Percentiles rank a stretch among this genome's conserved stretches.
These are phyloP conservation scores for Salix purpurea DNA, from an alignment of 345 rosid species.

Conservation along the genomic window DNA sequence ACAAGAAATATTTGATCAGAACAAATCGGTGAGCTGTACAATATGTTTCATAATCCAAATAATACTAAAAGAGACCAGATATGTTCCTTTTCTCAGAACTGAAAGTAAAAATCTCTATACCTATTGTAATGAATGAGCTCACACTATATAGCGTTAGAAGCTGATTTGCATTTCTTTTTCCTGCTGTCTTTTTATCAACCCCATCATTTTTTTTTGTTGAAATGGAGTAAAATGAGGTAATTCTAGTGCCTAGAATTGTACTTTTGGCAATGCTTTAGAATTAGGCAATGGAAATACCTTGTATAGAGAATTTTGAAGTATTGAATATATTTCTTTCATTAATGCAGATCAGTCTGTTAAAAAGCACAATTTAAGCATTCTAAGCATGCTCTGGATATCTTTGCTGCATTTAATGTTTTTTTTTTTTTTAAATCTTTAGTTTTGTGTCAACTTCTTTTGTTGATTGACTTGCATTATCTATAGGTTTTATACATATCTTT, in stretches of 20 bases:
- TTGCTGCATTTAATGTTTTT: slow-evolving; percentile 4
- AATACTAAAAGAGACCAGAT: no score
- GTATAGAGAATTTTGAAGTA: not conserved
- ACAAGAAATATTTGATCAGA: slow-evolving; percentile 85
- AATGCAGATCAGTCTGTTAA: not conserved
- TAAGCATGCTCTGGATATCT: not conserved
- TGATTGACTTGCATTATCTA: not conserved
- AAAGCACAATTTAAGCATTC: slow-evolving; percentile 2
- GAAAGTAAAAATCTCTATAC: no score
- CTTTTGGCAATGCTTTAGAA: not conserved
- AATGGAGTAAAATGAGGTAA: slow-evolving; percentile 2
- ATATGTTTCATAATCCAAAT: no score
- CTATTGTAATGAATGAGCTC: no score
- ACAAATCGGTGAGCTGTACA: slow-evolving; percentile 61
- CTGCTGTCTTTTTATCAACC: no score
- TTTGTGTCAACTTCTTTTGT: not conserved
- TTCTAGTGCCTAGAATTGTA: not conserved
- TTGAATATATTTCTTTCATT: not conserved
- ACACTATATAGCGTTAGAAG: no score
- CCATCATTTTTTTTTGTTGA: not conserved
- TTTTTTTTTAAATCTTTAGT: not conserved
- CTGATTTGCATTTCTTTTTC: no score
- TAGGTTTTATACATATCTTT: slow-evolving; percentile 89
- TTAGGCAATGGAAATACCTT: not conserved
- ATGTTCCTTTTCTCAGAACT: no score